These are phyloP conservation scores for Penicillium manginii DNA, from an alignment of 495 filamentous ascomycete genomes.

Conservation along the genomic window DNA sequence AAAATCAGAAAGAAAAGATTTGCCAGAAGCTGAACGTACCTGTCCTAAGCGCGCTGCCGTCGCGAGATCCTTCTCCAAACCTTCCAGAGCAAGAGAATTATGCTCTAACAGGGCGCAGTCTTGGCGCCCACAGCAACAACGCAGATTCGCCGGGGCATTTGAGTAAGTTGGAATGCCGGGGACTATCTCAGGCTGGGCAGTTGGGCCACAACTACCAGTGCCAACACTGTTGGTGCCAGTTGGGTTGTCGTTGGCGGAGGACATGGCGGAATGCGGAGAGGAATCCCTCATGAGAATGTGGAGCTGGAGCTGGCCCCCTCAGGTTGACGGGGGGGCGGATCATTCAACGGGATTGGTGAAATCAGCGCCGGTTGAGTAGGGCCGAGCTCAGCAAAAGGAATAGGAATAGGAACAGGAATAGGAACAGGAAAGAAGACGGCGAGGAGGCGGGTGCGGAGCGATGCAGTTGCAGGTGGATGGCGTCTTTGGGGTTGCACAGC, in stretches of 20 bases:
- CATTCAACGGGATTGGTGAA: not conserved
- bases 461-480: too few species aligned
- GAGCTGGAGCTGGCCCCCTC: not conserved
- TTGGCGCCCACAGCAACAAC: slow-evolving; percentile 83
- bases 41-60: slow-evolving; percentile 86
- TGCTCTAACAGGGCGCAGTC: slow-evolving; percentile 81
- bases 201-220: not conserved
- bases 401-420: not conserved
- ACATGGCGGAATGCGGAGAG: slow-evolving; percentile 28
- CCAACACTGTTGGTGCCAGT: not conserved
- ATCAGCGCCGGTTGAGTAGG: not conserved
- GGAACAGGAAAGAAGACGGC: not conserved
- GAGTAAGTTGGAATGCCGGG: slow-evolving; percentile 45
- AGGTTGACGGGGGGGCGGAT: not conserved
- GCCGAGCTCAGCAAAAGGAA: not conserved
- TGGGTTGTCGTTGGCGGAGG: slow-evolving; percentile 18
- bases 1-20: slow-evolving; percentile 9
- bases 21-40: slow-evolving; percentile 55
- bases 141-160: slow-evolving; percentile 33
- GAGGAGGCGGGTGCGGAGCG: not conserved
- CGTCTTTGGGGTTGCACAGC: not conserved
- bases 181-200: too few species aligned
- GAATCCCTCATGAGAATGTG: slow-evolving; percentile 1
- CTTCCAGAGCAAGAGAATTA: slow-evolving; percentile 75
- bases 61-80: slow-evolving; percentile 82